phyloP scores from a whole-genome alignment of 208 protist species.

The Leishmania gerbilli region DNA sequence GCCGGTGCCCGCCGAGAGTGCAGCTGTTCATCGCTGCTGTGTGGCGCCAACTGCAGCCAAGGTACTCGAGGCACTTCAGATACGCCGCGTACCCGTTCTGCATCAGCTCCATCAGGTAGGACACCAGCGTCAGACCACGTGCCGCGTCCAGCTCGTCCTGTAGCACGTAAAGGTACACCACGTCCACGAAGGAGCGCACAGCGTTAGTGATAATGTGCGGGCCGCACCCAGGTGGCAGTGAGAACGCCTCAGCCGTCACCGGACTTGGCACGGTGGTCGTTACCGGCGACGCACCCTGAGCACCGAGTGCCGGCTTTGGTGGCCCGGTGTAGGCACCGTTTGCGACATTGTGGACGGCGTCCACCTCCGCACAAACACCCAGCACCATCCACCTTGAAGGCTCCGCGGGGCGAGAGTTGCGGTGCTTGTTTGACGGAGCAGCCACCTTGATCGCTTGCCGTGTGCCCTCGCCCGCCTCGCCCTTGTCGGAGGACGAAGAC shows the following conservation, averaged over 20 bases:
- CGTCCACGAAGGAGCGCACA: constrained; percentile 34
- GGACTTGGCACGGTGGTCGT: not conserved
- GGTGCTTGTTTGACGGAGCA: not conserved
- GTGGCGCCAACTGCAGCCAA: constrained; percentile 6
- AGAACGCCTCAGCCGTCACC: not conserved
- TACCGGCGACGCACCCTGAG: not conserved
- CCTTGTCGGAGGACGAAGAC: not conserved
- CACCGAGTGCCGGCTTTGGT: constrained; percentile 9
- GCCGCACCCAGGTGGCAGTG: constrained; percentile 30
- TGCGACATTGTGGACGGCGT: constrained; percentile 12
- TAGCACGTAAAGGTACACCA: constrained; percentile 27
- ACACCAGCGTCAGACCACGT: constrained; percentile 25
- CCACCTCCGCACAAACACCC: constrained; percentile 20
- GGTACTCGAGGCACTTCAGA: constrained; percentile 25
- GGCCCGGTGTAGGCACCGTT: constrained; percentile 11
- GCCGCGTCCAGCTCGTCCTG: constrained; percentile 30
- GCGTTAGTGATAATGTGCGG: constrained; percentile 40
- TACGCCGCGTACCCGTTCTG: constrained; percentile 38
- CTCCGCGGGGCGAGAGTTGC: constrained; percentile 2
- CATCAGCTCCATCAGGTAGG: constrained; percentile 33
- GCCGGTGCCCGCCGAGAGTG: constrained; percentile 12
- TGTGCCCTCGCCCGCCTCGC: constrained; percentile 1
- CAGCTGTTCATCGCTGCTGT: constrained; percentile 8
- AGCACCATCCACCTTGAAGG: constrained; percentile 16
- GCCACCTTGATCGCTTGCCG: not conserved